Conservation (phyloP, 768 basidiomycete genomes). For the Mycena galopus region DNA sequence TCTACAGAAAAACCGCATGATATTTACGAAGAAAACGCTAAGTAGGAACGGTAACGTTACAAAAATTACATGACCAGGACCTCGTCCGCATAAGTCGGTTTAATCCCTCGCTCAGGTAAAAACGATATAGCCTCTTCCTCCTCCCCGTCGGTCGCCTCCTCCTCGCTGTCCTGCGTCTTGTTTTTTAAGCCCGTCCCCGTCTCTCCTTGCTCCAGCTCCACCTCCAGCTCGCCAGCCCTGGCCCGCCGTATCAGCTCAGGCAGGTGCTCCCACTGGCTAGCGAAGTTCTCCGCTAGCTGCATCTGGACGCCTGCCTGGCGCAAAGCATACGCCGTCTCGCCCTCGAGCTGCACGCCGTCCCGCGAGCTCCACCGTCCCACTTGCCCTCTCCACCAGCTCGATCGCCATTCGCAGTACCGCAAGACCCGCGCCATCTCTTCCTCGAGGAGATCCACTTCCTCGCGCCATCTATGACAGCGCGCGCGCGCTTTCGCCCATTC, state of each 20-base stretch:
- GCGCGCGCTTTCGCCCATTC: conserved; percentile 6
- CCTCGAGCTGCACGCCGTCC: too few species aligned
- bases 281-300: conserved; percentile 6
- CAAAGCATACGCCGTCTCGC: too few species aligned
- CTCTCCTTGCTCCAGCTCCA: not conserved
- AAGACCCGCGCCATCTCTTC: too few species aligned
- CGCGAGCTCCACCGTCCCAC: too few species aligned
- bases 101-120: not conserved
- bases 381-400: too few species aligned
- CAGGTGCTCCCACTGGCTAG: too few species aligned
- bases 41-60: too few species aligned
- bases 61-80: not conserved
- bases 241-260: too few species aligned
- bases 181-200: not conserved
- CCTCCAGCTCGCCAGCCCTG: conserved; percentile 25
- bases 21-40: too few species aligned
- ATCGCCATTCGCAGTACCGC: too few species aligned
- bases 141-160: not conserved
- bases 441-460: too few species aligned
- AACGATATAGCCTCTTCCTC: not conserved
- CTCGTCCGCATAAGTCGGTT: not conserved
- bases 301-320: conserved; percentile 32
- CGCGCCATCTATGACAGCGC: conserved; percentile 15
- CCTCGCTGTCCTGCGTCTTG: not conserved
- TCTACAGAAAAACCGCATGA: too few species aligned